Evolutionary conservation across 2,329 filamentous ascomycete species (phyloP), one percentile per base, ranked within the genome.

Genomic region (Hortaea werneckii): DNA sequence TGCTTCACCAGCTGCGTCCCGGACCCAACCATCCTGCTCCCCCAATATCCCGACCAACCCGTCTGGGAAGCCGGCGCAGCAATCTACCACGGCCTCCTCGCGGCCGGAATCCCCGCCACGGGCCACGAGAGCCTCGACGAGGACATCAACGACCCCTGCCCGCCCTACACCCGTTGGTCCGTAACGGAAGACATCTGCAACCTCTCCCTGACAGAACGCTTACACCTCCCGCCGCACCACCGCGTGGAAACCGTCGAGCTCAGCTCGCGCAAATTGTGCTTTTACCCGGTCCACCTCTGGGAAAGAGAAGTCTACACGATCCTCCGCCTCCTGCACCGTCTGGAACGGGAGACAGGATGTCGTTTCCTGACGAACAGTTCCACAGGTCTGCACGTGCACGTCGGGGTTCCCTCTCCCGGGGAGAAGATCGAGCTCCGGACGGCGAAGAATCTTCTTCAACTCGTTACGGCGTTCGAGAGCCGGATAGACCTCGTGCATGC

Each of bases 321-420:
- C 1, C 44, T 56, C 1, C 3, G 44, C 3, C 42, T 40, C 6
- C 39, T 58, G 8, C 5, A 26, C 3, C 8, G n/a, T 1, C 42
- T 54, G 32, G 42, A 51, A 35, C 20, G 20, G 20, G 6, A 10
- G 1, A 5, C 13, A 6, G 51, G 44, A 8, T 47, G 46, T 10
- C 34, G 45, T 8, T 50, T 54, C 40, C 11, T 55, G 6, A 52
- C 51, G 7, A 56, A 58, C 35, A 12, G 20, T 1, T 41, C 42
- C 3, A 53, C 50, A 28, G 50, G 52, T 10, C 29, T 56, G 30
- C 55, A 56, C 42, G 45, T 58, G 4, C 55, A 56, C 43, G 42
- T 58, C 11, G 55, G 49, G 26, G 38, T 45, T 27, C 41, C 39
- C 29, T 13, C 32, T 6, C 5, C 27, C 20, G 20, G 20, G 20